Percentiles rank a stretch among this genome's conserved stretches.
These are phyloP conservation scores for Oldenlandia corymbosa DNA, from an alignment of 257 asterid genomes.

Conservation along the genomic window DNA sequence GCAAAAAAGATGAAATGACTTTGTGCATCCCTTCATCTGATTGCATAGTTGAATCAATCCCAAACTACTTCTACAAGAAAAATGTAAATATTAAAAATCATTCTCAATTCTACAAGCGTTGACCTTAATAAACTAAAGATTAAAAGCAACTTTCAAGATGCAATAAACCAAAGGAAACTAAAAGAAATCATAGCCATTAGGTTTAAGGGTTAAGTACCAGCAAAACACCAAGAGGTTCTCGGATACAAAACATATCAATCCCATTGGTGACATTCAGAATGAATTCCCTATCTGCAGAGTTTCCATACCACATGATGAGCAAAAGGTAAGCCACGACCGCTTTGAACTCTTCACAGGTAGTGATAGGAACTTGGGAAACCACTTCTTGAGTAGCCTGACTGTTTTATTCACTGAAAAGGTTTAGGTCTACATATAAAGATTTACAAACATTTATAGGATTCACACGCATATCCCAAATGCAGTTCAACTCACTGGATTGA, in stretches of 20 bases:
- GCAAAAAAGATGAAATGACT: too few relatives aligned
- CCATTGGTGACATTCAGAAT: slow-evolving; percentile 34
- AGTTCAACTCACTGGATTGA: slow-evolving; percentile 35
- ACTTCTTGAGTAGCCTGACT: slow-evolving; percentile 45
- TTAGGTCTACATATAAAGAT: not conserved
- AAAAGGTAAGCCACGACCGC: slow-evolving; percentile 34
- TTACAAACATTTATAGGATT: not conserved
- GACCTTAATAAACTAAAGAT: slow-evolving; percentile 75
- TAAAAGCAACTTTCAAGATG: too few relatives aligned
- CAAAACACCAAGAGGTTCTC: slow-evolving; percentile 54
- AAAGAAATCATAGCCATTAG: slow-evolving; percentile 33
- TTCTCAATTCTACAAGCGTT: slow-evolving; percentile 6
- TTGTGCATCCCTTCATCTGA: not conserved
- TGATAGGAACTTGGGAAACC: slow-evolving; percentile 37
- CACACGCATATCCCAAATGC: not conserved
- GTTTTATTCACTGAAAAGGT: slow-evolving; percentile 4
- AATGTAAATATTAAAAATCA: not conserved
- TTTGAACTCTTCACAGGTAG: slow-evolving; percentile 38
- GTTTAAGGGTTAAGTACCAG: slow-evolving; percentile 36
- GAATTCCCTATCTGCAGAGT: slow-evolving; percentile 37
- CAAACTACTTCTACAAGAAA: not conserved
- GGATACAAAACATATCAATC: slow-evolving; percentile 31
- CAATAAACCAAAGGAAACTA: too few relatives aligned
- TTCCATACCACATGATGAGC: too few relatives aligned
- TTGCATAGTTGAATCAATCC: not conserved